Conservation (phyloP, 257 asterid genomes). For the Solanum dulcamara region DNA sequence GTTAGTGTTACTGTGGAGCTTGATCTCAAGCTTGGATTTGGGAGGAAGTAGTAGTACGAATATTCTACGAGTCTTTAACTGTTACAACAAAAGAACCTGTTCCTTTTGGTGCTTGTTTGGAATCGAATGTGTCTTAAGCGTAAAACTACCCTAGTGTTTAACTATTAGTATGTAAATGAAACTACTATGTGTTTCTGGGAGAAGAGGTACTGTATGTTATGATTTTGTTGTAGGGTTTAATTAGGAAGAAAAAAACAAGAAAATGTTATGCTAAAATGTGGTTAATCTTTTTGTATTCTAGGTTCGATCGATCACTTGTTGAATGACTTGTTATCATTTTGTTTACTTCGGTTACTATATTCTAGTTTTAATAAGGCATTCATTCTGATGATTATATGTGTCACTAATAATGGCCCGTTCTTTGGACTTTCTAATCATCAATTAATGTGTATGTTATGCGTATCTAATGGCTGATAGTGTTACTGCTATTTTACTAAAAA, state of each 20-base stretch:
- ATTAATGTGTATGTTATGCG: neutral
- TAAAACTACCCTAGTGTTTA: neutral
- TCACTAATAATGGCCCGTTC: neutral
- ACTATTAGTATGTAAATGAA: neutral
- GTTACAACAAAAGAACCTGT: neutral
- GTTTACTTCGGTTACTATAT: neutral
- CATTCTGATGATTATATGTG: neutral
- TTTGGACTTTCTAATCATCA: neutral
- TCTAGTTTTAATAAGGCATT: too few relatives aligned
- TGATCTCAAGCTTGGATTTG: slow-evolving; percentile 26
- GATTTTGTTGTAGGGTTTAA: neutral
- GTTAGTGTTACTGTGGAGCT: slow-evolving; percentile 37
- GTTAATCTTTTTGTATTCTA: neutral
- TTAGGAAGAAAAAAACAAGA: neutral
- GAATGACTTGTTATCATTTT: neutral
- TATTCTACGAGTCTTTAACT: too few relatives aligned
- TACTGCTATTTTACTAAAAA: too few relatives aligned
- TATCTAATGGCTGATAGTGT: neutral
- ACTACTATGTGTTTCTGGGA: neutral
- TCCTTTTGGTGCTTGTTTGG: neutral
- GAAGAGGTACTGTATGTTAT: neutral
- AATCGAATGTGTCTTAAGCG: neutral
- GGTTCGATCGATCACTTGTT: neutral
- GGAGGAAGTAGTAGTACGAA: neutral
- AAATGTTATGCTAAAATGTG: neutral